Percentiles rank a stretch among this genome's conserved stretches.
Conservation (phyloP, 2,329 filamentous ascomycete species). For the Diaporthe citriasiana region DNA sequence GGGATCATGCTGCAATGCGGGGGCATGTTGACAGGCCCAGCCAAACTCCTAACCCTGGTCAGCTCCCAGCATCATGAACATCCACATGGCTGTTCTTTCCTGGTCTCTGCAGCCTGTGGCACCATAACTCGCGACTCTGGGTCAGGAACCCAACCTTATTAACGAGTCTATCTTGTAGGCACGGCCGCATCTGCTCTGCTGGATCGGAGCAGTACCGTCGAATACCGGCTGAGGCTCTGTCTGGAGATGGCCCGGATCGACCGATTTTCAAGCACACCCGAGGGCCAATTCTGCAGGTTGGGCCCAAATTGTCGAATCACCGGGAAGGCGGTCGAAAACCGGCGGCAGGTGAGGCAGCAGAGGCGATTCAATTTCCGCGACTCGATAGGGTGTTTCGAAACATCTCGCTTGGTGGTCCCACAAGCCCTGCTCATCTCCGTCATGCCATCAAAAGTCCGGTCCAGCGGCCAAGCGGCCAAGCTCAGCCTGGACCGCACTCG, state of each 20-base stretch:
- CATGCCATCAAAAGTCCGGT: conserved; percentile 6
- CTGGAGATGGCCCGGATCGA: conserved; percentile 17
- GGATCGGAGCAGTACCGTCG: neutral
- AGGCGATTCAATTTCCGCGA: conserved; percentile 28
- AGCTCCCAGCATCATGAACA: neutral
- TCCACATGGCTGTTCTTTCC: neutral
- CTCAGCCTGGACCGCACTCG: neutral
- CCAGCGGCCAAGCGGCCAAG: conserved; percentile 9
- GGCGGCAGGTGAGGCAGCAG: conserved; percentile 32
- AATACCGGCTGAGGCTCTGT: neutral
- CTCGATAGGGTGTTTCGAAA: conserved; percentile 39
- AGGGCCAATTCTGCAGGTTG: neutral
- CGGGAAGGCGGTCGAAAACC: neutral
- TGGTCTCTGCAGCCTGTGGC: no score
- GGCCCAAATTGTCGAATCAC: neutral
- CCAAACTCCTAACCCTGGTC: conserved; percentile 16
- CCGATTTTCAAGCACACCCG: neutral
- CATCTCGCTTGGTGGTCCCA: conserved; percentile 38
- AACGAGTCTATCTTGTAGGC: neutral
- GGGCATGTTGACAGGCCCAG: neutral
- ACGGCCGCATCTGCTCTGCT: neutral
- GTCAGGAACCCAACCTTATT: no score
- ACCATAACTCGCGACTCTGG: no score
- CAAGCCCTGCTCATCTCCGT: conserved; percentile 41
- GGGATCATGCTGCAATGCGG: conserved; percentile 20